These are phyloP conservation scores for Chalciporus piperatoides DNA, from an alignment of 1,284 basidiomycete species.

Conservation along the genomic window DNA sequence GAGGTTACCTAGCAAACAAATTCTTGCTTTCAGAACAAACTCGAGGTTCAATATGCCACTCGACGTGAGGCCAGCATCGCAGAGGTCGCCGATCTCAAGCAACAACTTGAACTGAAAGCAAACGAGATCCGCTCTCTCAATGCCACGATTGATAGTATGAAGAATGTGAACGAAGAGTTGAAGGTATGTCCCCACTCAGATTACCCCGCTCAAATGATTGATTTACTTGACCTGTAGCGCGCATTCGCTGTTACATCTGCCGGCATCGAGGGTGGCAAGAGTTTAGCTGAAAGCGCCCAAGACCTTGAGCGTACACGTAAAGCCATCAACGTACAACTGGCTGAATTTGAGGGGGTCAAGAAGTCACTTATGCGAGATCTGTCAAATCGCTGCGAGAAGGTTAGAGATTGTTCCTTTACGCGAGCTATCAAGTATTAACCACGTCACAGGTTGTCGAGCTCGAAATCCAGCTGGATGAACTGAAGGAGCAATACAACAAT, in stretches of 20 bases:
- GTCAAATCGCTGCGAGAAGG: conserved; percentile 99
- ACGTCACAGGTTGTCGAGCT: conserved; percentile 87
- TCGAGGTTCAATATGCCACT: conserved; percentile 90
- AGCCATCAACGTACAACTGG: conserved; percentile 93
- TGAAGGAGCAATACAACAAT: conserved; percentile 99
- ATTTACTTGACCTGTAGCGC: conserved; percentile 52
- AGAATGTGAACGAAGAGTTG: conserved; percentile 96
- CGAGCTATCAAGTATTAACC: conserved; percentile 6
- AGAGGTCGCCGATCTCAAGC: conserved; percentile 88
- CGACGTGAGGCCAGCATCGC: conserved; percentile 87
- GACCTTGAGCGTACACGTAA: conserved; percentile 97
- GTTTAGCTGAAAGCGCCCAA: conserved; percentile 92
- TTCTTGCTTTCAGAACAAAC: conserved; percentile 63
- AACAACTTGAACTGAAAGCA: conserved; percentile 84
- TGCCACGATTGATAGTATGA: conserved; percentile 87
- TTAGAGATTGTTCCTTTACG: conserved; percentile 33
- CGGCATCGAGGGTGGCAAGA: conserved; percentile 94
- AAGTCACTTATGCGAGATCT: conserved; percentile 98
- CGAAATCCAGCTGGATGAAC: conserved; percentile 98
- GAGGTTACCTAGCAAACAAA: conserved; percentile 10
- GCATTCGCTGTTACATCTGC: conserved; percentile 96
- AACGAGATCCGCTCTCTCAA: conserved; percentile 86
- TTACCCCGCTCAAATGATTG: conserved; percentile 8
- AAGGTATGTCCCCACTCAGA: conserved; percentile 56
- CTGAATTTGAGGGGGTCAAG: conserved; percentile 98